Conservation (phyloP, 2,329 filamentous ascomycete species). For the Aspergillus brasiliensis region DNA sequence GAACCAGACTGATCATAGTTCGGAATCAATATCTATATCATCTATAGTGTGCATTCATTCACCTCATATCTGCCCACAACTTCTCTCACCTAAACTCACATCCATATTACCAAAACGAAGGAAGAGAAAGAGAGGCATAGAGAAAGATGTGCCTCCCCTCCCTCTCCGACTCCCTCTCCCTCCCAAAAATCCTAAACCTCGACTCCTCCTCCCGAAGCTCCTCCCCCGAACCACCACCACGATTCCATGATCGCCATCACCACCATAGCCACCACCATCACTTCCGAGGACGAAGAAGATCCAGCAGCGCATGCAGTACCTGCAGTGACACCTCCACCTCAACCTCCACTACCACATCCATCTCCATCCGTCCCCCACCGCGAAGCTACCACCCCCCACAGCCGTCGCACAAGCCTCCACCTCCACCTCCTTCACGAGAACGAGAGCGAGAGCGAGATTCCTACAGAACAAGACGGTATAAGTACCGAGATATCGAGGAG, state of each 20-base stretch:
- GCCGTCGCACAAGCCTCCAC: background rate
- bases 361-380: slow-evolving; percentile 2
- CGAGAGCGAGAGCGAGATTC: slow-evolving; percentile 5
- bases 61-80: too few relatives aligned
- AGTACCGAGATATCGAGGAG: slow-evolving; percentile 16
- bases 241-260: too few relatives aligned
- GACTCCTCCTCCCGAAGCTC: background rate
- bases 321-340: background rate
- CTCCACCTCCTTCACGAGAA: background rate
- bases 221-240: background rate
- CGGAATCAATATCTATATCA: too few relatives aligned
- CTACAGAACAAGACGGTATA: slow-evolving; percentile 17
- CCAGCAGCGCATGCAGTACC: too few relatives aligned
- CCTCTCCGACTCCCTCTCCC: background rate
- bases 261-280: too few relatives aligned
- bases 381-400: background rate
- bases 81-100: background rate
- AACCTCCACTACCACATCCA: background rate
- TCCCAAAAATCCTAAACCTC: background rate
- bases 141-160: background rate
- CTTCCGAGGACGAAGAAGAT: too few relatives aligned
- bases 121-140: background rate
- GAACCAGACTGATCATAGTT: too few relatives aligned
- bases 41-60: too few relatives aligned
- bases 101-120: background rate